Evolutionary conservation across 257 asterid genomes (phyloP), one percentile per base, ranked within the genome.

Genomic region (Lavandula angustifolia): DNA sequence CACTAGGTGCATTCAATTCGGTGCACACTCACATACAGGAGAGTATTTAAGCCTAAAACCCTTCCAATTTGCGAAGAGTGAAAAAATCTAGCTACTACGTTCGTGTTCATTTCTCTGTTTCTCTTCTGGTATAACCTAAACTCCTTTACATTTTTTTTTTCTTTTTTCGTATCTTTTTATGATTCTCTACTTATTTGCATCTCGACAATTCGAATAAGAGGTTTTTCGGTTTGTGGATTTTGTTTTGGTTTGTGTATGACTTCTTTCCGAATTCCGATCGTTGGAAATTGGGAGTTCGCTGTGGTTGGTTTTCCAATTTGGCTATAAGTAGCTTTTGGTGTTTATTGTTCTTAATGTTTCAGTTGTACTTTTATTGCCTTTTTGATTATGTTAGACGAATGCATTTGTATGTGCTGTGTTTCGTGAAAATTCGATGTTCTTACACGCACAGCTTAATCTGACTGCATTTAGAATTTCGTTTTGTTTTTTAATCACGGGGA

Each of bases 101-200:
- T 72, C 56, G 10, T 64, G 33, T 62, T 62, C 13, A 55, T 58
- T 8, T 62, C 49, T 41, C 38, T 10, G 18, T 0, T 32, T 50
- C 42, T 56, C 54, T 41, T 4, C 54, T 31, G 69, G 67, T 56
- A 47, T 64, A 64, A 65, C 75, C 80, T 76, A 60, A 22, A 12
- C 64, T 18, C 55, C 11, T 52, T 16, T 22, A n/a, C 47, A 9
- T 14, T 41, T 14, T 2, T 5, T 12, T 17, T 55, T 18, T 22
- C 3, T 50, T 62, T 18, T 43, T 46, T 48, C 68, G 65, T 13
- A 27, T 37, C 9, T 7, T 61, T 9, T 61, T 43, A 9, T 56
- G 43, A 43, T 68, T 37, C 32, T 35, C 62, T 46, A 1, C 10
- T 13, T 48, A 17, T 70, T 61, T 14, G 29, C 27, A 9, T 16